phyloP scores from a whole-genome alignment of 345 rosid genomes.

The Salix exigua region DNA sequence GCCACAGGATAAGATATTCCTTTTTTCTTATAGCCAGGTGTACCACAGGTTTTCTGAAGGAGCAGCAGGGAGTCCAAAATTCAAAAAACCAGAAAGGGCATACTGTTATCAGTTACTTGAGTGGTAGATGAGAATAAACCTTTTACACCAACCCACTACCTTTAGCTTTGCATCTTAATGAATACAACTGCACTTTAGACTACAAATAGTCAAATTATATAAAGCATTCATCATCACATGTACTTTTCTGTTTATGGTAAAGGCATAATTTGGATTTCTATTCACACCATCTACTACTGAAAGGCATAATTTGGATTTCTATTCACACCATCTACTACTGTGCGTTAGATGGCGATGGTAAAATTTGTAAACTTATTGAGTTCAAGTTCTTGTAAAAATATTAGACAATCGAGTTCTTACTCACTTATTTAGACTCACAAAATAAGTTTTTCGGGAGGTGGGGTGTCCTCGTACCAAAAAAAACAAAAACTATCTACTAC shows the following conservation, averaged over 20 bases:
- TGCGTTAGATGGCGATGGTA: too few species aligned
- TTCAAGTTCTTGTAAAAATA: too few species aligned
- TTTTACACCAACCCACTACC: slow-evolving; percentile 22
- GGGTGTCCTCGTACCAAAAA: too few species aligned
- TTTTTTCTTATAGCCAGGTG: too few species aligned
- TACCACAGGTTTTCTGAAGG: not conserved
- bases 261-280: slow-evolving; percentile 19
- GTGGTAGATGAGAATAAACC: slow-evolving; percentile 6
- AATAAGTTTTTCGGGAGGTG: too few species aligned
- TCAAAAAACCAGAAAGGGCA: not conserved
- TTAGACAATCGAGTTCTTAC: accelerated
- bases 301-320: too few species aligned
- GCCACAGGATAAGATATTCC: not conserved
- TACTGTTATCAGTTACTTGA: not conserved
- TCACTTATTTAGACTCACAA: too few species aligned
- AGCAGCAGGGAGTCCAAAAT: slow-evolving; percentile 15
- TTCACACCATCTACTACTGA: not conserved
- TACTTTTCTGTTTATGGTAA: not conserved
- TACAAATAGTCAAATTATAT: slow-evolving; percentile 36
- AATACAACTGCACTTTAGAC: slow-evolving; percentile 38
- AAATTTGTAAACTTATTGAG: too few species aligned
- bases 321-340: too few species aligned
- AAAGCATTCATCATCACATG: slow-evolving; percentile 15
- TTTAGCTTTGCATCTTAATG: slow-evolving; percentile 50
- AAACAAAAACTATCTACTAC: not conserved